Evolutionary conservation across 768 basidiomycete genomes (phyloP).

Genomic region (Tremella mesenterica): DNA sequence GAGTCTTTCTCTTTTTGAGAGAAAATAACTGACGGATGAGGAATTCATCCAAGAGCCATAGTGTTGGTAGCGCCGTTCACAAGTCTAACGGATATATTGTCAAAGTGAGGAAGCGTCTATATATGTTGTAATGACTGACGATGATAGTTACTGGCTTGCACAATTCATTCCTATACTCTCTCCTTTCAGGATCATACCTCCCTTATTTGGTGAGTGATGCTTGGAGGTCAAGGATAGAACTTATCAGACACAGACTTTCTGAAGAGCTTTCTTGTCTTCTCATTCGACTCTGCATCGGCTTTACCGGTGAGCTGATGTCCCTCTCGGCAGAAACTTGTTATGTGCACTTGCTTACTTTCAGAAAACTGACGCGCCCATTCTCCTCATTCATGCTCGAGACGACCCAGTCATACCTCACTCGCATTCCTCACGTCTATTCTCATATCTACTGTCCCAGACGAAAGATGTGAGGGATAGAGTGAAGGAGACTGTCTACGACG

Average conservation of each 20-base stretch:
- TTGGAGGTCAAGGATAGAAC: neutral
- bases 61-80: slow-evolving; percentile 49
- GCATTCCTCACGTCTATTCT: slow-evolving; percentile 62
- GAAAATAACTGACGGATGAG: slow-evolving; percentile 13
- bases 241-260: slow-evolving; percentile 3
- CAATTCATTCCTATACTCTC: slow-evolving; percentile 62
- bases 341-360: slow-evolving; percentile 32
- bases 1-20: neutral
- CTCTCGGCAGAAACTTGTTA: no score
- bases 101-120: slow-evolving; percentile 45
- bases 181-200: slow-evolving; percentile 60
- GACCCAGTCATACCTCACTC: slow-evolving; percentile 65
- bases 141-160: slow-evolving; percentile 53
- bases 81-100: slow-evolving; percentile 53
- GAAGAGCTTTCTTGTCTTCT: slow-evolving; percentile 10
- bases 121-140: neutral
- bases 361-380: slow-evolving; percentile 60
- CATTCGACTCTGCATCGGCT: slow-evolving; percentile 19
- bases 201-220: slow-evolving; percentile 52
- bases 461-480: neutral
- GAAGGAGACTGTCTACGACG: slow-evolving; percentile 2
- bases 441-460: neutral
- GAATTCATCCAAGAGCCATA: slow-evolving; percentile 45
- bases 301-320: slow-evolving; percentile 10
- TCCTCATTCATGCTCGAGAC: slow-evolving; percentile 66